Evolutionary conservation across 768 basidiomycete genomes (phyloP).

Genomic region (Suillus bovinus): DNA sequence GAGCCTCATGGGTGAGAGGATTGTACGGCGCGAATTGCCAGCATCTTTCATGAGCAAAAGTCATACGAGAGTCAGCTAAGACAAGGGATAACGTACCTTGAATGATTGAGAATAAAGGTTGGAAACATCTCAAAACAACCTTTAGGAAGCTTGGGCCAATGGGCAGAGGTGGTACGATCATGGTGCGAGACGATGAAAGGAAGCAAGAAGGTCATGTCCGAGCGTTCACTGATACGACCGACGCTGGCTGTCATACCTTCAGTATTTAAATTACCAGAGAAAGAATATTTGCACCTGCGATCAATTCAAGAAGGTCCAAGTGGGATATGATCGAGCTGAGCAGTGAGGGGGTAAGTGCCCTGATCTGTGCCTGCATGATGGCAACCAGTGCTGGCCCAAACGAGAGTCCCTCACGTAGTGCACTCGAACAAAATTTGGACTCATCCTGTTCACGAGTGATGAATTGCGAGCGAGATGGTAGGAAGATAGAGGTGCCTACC

Average conservation of each 20-base stretch:
- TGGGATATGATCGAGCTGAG: conserved; percentile 8
- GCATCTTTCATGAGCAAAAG: conserved; percentile 2
- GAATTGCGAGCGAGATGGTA: neutral
- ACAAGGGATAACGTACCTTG: neutral
- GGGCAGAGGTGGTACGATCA: conserved; percentile 8
- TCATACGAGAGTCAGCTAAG: neutral
- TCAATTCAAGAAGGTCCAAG: conserved; percentile 10
- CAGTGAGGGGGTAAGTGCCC: neutral
- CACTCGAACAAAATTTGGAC: neutral
- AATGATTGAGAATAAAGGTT: conserved; percentile 3
- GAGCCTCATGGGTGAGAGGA: conserved; percentile 6
- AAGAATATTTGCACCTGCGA: conserved; percentile 1
- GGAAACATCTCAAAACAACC: conserved; percentile 4
- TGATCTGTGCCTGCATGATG: conserved; percentile 8
- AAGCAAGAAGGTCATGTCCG: conserved; percentile 10
- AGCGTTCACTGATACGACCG: neutral
- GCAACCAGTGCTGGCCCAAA: conserved; percentile 1
- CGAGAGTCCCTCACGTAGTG: neutral
- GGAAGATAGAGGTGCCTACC: neutral
- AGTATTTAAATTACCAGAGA: neutral
- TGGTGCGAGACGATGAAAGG: conserved; percentile 14
- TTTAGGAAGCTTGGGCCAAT: conserved; percentile 12
- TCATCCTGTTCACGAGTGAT: conserved; percentile 2
- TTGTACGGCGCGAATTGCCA: conserved; percentile 15
- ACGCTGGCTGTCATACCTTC: conserved; percentile 5